phyloP scores from a whole-genome alignment of 1,284 basidiomycete species.

The Rhodofomes roseus region DNA sequence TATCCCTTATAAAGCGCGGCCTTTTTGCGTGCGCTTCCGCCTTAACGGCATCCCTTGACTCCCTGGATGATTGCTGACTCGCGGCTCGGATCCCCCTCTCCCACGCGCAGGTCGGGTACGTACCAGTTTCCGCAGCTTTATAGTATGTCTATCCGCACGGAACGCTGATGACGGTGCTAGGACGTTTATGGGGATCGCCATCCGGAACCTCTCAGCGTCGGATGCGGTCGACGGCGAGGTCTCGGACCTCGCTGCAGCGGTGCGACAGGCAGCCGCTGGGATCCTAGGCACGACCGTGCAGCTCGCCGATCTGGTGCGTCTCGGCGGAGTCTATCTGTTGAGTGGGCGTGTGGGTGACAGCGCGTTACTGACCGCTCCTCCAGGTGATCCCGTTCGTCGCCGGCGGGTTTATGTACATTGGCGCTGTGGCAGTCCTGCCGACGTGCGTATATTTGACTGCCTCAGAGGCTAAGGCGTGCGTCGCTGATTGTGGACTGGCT shows the following conservation, averaged over 20 bases:
- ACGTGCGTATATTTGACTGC: slow-evolving; percentile 51
- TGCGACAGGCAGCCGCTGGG: slow-evolving; percentile 69
- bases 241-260: slow-evolving; percentile 62
- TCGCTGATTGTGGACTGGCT: slow-evolving; percentile 2
- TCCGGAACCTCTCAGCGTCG: slow-evolving; percentile 64
- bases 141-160: not conserved
- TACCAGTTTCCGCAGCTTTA: not conserved
- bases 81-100: slow-evolving; percentile 4
- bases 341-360: not conserved
- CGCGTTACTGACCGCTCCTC: slow-evolving; percentile 9
- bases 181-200: slow-evolving; percentile 87
- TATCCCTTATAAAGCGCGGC: not conserved
- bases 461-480: not conserved
- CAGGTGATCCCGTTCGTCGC: slow-evolving; percentile 90
- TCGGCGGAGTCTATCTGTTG: not conserved
- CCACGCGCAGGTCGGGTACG: slow-evolving; percentile 24
- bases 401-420: slow-evolving; percentile 91
- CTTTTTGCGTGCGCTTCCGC: not conserved
- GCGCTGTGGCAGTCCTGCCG: slow-evolving; percentile 85
- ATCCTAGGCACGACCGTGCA: slow-evolving; percentile 78
- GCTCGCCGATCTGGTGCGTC: slow-evolving; percentile 70
- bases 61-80: not conserved
- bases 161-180: slow-evolving; percentile 31
- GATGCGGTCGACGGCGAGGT: slow-evolving; percentile 37
- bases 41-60: not conserved